Evolutionary conservation across 208 protist genomes (phyloP).

Genomic region (Trichomonas vaginalis): DNA sequence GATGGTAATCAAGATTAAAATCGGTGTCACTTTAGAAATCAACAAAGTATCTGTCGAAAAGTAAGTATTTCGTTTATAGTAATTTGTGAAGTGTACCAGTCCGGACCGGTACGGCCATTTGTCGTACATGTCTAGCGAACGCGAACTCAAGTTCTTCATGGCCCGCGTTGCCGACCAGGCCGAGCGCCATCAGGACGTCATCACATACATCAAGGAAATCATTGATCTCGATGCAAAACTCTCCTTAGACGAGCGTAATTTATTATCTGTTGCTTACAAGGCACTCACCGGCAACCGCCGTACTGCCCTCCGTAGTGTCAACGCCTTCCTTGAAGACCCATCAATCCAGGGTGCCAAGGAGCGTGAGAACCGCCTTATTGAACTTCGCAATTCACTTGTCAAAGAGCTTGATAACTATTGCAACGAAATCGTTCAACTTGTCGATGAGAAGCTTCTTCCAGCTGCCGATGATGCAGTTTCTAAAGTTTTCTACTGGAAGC

Average conservation of each 20-base stretch:
- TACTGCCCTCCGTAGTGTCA: slow-evolving; percentile 79
- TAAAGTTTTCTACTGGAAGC: slow-evolving; percentile 65
- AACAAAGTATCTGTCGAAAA: too few relatives aligned
- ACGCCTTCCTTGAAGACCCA: slow-evolving; percentile 40
- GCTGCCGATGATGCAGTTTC: slow-evolving; percentile 41
- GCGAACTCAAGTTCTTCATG: not conserved
- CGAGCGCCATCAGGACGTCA: not conserved
- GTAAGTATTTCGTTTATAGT: too few relatives aligned
- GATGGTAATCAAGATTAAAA: too few relatives aligned
- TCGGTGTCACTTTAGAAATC: too few relatives aligned
- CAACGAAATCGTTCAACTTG: slow-evolving; percentile 64
- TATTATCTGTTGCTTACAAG: slow-evolving; percentile 99
- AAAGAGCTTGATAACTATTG: slow-evolving; percentile 35
- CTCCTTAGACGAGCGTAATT: slow-evolving; percentile 93
- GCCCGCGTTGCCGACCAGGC: not conserved
- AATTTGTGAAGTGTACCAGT: not conserved
- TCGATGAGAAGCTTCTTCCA: slow-evolving; percentile 76
- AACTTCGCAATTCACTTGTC: not conserved
- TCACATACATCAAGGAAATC: not conserved
- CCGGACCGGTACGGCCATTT: not conserved
- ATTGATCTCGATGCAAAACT: not conserved
- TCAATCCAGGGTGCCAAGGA: slow-evolving; percentile 55
- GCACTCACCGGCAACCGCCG: slow-evolving; percentile 94
- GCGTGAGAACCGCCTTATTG: slow-evolving; percentile 23
- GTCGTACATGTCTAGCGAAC: not conserved